Evolutionary conservation across 2,329 filamentous ascomycete genomes (phyloP), one percentile per base, ranked within the genome.

Genomic region (Gaeumannomyces tritici): DNA sequence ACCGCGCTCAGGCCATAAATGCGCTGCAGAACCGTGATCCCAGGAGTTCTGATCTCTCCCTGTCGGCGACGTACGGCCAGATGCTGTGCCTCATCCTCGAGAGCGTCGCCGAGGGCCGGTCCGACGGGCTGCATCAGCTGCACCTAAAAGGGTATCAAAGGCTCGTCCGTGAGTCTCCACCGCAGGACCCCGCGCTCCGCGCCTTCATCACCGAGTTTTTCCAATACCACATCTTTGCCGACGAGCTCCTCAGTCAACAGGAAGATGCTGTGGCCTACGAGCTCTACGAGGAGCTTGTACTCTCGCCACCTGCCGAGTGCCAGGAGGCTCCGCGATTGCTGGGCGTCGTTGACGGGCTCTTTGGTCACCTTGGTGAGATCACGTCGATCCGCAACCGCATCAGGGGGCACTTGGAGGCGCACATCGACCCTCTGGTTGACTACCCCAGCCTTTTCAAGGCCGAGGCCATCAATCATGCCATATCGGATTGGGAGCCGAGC

Each of bases 341-440:
- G 7, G 92, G 92, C 27, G 88, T 96, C 29, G 86, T 89, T 55
- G 91, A 96, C 69, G 90, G 90, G 1, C 78, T 96, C 2, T 92
- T 96, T 70, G 82, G 83, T 42, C 87, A 89, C 70, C 86, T 96
- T 33, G 88, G 88, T 9, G 85, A 90, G 69, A 93, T 96, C 64
- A 91, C 90, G 1, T 83, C 84, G 15, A 83, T 96, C 51, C 84
- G 91, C 55, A 89, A 93, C 72, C 81, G 80, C 2, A 89, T 96
- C 65, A 84, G 92, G 7, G 77, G 79, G 35, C 86, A 90, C 61
- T 87, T 91, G 67, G 75, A 80, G 62, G 71, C 82, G 62, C 77
- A 83, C 4, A 75, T 84, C 2, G 86, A 90, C 61, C 89, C 89
- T 0, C 80, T 83, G 0, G 87, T 93, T 55, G 87, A 92, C 72